Evolutionary conservation across 371 early-diverging fungal species (phyloP), one percentile per base, ranked within the genome.

Genomic region (Syncephalastrum contaminatum): DNA sequence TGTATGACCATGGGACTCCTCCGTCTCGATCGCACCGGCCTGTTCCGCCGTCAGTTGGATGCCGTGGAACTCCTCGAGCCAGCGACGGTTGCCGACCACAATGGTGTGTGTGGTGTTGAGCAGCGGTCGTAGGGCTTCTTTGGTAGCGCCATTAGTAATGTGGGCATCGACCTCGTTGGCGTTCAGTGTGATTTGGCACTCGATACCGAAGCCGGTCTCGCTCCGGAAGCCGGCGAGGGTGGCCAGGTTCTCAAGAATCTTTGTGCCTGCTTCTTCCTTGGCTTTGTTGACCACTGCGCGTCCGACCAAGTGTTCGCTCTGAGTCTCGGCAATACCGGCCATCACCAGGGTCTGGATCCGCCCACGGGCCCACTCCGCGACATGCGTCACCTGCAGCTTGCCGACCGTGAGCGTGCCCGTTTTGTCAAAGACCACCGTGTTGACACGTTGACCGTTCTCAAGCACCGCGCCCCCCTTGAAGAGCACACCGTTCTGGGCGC

Each of bases 331-430:
- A 0, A 89, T 73, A 1, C 88, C 94, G 36, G 75, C 60, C 50
- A 73, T 40, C 4, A 72, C 21, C 43, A 70, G n/a, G 70, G 72
- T 49, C 1, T 62, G 51, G 53, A 67, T 43, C 2, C 48, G 39
- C 10, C 30, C 21, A 41, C 47, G 43, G 16, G 60, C 44, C 55
- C 68, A 67, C 36, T 55, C 27, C 4, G 43, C 48, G 50, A 74
- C 69, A 19, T 75, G 66, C 0, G 88, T 86, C 3, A 98, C 93
- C 13, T 82, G 67, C 54, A 97, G 69, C 53, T 89, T 83, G 42
- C 98, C 98, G 4, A 69, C 56, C 13, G 98, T 98, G 43, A 98
- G 64, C 0, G 98, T 98, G 39, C 97, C 98, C 3, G 98, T 98
- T 76, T 98, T 98, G 75, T 98, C 98, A 72, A 98, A 97, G 21